Evolutionary conservation across 176 grass and related monocot species (phyloP).

Genomic region (Cocos nucifera): DNA sequence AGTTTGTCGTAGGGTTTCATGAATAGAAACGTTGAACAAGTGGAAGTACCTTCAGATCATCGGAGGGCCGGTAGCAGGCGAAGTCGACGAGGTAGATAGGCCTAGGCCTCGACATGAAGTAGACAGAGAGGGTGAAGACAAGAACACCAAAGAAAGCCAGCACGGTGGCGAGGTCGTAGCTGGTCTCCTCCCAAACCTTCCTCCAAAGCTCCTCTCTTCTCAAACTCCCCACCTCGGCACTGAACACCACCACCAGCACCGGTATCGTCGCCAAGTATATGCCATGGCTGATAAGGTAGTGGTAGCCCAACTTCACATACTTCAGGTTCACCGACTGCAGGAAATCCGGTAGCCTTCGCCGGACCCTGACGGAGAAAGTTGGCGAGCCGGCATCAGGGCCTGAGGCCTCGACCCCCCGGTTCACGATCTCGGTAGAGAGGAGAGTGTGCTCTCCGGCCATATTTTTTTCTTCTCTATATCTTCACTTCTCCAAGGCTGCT

Average conservation of each 20-base stretch:
- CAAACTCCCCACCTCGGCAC: constrained; percentile 5
- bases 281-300: constrained; percentile 11
- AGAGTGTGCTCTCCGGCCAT: constrained; percentile 5
- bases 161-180: constrained; percentile 13
- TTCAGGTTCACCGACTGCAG: constrained; percentile 17
- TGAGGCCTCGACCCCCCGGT: constrained; percentile 9
- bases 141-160: constrained; percentile 7
- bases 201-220: neutral
- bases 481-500: neutral
- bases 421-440: constrained; percentile 15
- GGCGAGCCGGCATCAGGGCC: constrained; percentile 12
- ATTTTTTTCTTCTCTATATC: neutral
- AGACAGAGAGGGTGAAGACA: constrained; percentile 6
- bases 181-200: constrained; percentile 11
- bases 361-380: constrained; percentile 7
- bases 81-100: constrained; percentile 19
- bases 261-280: constrained; percentile 8
- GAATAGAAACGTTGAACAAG: neutral
- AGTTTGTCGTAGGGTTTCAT: too few species aligned
- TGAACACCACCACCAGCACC: constrained; percentile 2
- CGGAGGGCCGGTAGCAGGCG: constrained; percentile 9
- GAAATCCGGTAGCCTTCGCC: constrained; percentile 14
- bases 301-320: constrained; percentile 17
- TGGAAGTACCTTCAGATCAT: constrained; percentile 8
- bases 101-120: constrained; percentile 6